phyloP scores from a whole-genome alignment of 768 basidiomycete species.

The Suillus plorans region DNA sequence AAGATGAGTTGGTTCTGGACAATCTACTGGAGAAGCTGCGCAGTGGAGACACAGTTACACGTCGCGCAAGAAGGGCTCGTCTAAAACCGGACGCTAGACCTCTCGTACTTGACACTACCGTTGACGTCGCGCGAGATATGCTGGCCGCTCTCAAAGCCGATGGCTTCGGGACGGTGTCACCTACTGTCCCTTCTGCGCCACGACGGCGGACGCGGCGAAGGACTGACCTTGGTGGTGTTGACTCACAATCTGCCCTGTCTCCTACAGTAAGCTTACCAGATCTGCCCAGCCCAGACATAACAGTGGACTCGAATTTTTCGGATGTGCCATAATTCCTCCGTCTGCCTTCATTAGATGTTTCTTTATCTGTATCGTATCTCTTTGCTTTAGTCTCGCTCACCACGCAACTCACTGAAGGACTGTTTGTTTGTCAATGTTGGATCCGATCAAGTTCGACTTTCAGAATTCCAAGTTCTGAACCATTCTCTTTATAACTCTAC shows the following conservation, averaged over 20 bases:
- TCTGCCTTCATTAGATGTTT: slow-evolving; percentile 22
- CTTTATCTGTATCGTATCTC: slow-evolving; percentile 30
- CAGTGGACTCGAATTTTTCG: slow-evolving; percentile 25
- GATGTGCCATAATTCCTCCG: slow-evolving; percentile 27
- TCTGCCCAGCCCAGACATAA: slow-evolving; percentile 29
- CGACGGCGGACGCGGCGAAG: slow-evolving; percentile 29
- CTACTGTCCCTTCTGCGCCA: slow-evolving; percentile 34
- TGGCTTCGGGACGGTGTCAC: slow-evolving; percentile 56
- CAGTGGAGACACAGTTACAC: slow-evolving; percentile 63
- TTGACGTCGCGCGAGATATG: slow-evolving; percentile 71
- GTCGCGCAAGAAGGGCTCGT: slow-evolving; percentile 52
- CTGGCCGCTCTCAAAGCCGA: slow-evolving; percentile 70
- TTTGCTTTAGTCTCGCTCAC: slow-evolving; percentile 8
- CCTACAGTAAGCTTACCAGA: slow-evolving; percentile 25
- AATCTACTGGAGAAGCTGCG: slow-evolving; percentile 69
- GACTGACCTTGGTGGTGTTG: slow-evolving; percentile 34
- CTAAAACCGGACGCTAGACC: slow-evolving; percentile 38
- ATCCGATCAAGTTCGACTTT: background rate
- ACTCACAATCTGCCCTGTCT: slow-evolving; percentile 28
- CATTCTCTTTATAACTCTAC: background rate
- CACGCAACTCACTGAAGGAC: slow-evolving; percentile 4
- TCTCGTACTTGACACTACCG: slow-evolving; percentile 26
- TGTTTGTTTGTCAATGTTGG: slow-evolving; percentile 6
- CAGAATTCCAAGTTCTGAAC: slow-evolving; percentile 1
- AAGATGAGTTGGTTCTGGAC: slow-evolving; percentile 63